phyloP scores from a whole-genome alignment of 2,329 filamentous ascomycete species.

The Coleophoma eucalyptorum region DNA sequence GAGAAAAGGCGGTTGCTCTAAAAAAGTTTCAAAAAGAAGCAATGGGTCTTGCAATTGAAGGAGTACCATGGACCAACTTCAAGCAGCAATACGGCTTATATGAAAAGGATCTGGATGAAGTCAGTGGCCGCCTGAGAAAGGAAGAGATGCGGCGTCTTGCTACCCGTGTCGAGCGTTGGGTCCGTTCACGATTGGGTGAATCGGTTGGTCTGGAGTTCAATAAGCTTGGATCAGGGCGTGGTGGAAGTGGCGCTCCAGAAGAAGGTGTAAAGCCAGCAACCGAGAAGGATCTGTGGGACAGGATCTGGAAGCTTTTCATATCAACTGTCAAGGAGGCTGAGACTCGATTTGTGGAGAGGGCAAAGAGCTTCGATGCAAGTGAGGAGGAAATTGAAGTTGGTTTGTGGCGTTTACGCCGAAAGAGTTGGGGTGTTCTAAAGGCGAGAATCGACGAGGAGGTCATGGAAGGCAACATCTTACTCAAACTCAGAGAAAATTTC shows the following conservation, averaged over 20 bases:
- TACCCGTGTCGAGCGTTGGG: conserved; percentile 89
- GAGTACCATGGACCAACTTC: conserved; percentile 85
- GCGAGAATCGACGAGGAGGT: conserved; percentile 95
- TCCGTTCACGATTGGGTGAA: conserved; percentile 81
- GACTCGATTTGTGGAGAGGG: conserved; percentile 78
- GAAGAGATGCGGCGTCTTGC: conserved; percentile 95
- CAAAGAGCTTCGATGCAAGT: conserved; percentile 90
- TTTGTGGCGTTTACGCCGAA: conserved; percentile 85
- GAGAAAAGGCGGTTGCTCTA: conserved; percentile 74
- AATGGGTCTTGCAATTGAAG: conserved; percentile 69
- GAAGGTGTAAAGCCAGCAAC: conserved; percentile 65
- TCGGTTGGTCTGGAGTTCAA: conserved; percentile 93
- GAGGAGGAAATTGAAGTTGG: conserved; percentile 89
- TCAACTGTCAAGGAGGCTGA: conserved; percentile 83
- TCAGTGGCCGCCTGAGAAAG: conserved; percentile 78
- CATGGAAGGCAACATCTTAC: conserved; percentile 92
- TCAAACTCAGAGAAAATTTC: conserved; percentile 97
- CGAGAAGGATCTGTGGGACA: conserved; percentile 92
- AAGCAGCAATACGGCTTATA: conserved; percentile 75
- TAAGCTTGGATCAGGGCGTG: conserved; percentile 84
- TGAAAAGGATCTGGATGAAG: conserved; percentile 86
- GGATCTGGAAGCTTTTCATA: conserved; percentile 85
- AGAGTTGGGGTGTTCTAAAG: conserved; percentile 88
- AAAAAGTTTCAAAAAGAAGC: conserved; percentile 74
- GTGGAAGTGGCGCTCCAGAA: conserved; percentile 76